phyloP scores from a whole-genome alignment of 139 green algal genomes.

The Coccomyxa sp. region DNA sequence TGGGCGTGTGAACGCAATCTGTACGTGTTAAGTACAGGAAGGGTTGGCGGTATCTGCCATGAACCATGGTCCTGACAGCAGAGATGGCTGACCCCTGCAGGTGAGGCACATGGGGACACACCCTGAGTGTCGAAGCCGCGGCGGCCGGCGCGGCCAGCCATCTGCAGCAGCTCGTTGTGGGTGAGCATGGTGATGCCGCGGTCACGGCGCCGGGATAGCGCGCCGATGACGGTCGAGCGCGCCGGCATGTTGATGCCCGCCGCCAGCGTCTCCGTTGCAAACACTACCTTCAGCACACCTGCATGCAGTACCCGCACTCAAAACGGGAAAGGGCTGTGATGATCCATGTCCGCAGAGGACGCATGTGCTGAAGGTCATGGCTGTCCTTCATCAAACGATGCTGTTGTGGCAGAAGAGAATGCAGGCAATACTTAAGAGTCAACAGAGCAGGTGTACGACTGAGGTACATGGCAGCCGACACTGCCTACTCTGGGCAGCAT shows the following conservation, averaged over 20 bases:
- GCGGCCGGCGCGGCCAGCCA: constrained; percentile 73
- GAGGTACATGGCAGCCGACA: not conserved
- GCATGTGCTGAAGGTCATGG: no score
- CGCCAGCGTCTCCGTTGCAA: constrained; percentile 96
- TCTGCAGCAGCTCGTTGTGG: constrained; percentile 89
- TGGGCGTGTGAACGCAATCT: no score
- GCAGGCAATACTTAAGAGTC: no score
- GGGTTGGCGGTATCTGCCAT: no score
- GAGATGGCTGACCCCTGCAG: no score
- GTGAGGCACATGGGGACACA: not conserved
- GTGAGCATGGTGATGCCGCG: constrained; percentile 43
- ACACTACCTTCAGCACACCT: constrained; percentile 80
- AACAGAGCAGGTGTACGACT: not conserved
- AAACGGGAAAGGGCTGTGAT: not conserved
- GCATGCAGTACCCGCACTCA: no score
- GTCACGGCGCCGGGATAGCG: constrained; percentile 60
- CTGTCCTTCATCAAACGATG: no score
- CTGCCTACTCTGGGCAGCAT: no score
- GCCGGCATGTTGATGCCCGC: constrained; percentile 99
- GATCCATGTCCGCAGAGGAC: no score
- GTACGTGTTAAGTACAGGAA: no score
- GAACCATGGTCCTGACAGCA: no score
- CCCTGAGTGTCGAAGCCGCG: constrained; percentile 71
- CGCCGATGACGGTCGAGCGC: constrained; percentile 78
- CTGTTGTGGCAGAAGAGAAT: no score